Evolutionary conservation across 805 yeast genomes (phyloP), one percentile per base, ranked within the genome.

Genomic region (Ogataea paraovalis): DNA sequence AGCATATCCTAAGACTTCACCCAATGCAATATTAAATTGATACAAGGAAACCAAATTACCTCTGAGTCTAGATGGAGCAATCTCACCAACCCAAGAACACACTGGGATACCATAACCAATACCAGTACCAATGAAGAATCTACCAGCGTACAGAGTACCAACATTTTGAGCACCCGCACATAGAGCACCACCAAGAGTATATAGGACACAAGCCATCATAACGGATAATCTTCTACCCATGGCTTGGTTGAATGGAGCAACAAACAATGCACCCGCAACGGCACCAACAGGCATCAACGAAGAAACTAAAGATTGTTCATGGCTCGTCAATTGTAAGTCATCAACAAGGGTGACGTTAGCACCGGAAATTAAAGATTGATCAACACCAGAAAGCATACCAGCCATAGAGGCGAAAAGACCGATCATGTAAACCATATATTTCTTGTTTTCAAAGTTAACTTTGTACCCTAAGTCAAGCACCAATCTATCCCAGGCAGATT

Each of bases 261-360:
- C 71, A 48, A 79, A 58, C 36, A 82, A 67, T 47, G 84, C 76
- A 42, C 88, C 87, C 25, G 75, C 74, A 64, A 82, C 75, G 30
- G 85, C 87, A 54, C 87, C 87, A 41, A 82, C 64, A n/a, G 87
- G 87, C 83, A 82, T 79, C 45, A 79, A 70, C 25, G 83, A 70
- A 34, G 79, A 72, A 18, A 81, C 75, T 50, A 81, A 69, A 1
- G 86, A 80, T 44, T 66, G 67, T 53, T 82, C 71, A 52, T 69
- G 66, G 4, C 66, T 47, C 18, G 68, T 56, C 41, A 82, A 64
- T 28, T 60, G 38, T 28, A 82, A 67, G 21, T 69, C 71, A 2
- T 61, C 60, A 14, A 66, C 68, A 74, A 81, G 73, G 20, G 77
- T 76, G 46, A 78, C 68, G 28, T 73, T 68, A 2, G 87, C 87